Evolutionary conservation across 1,284 basidiomycete species (phyloP).

Genomic region (Puccinia novopanici): DNA sequence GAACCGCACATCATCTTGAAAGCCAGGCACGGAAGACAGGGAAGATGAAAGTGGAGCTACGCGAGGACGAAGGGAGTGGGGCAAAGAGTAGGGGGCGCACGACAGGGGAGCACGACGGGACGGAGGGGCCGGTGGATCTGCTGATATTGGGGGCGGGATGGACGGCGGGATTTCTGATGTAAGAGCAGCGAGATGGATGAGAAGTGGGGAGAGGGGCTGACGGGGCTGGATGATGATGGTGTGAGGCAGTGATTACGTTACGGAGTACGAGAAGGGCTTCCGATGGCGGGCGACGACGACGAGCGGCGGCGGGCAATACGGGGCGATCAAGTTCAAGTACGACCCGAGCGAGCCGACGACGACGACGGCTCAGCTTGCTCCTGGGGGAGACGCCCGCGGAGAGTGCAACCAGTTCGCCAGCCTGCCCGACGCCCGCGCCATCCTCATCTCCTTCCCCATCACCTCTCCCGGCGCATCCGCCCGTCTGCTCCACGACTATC

Average conservation of each 20-base stretch:
- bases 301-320: slow-evolving; percentile 59
- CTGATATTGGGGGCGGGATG: slow-evolving; percentile 72
- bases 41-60: no score
- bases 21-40: no score
- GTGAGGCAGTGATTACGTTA: slow-evolving; percentile 62
- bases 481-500: slow-evolving; percentile 59
- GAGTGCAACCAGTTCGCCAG: slow-evolving; percentile 60
- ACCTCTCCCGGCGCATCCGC: slow-evolving; percentile 62
- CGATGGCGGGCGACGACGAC: slow-evolving; percentile 67
- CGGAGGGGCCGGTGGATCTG: slow-evolving; percentile 62
- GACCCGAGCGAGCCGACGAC: slow-evolving; percentile 55
- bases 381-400: slow-evolving; percentile 32
- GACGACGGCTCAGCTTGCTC: no score
- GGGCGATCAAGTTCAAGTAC: slow-evolving; percentile 57
- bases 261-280: slow-evolving; percentile 56
- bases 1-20: no score
- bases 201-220: no score
- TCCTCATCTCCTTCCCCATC: slow-evolving; percentile 70
- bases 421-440: slow-evolving; percentile 66
- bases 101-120: background rate
- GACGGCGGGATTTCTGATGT: slow-evolving; percentile 68
- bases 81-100: background rate
- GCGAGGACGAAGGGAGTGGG: no score
- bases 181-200: background rate
- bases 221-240: background rate